A percentile compares a stretch with the other conserved stretches of the same genome.
These are phyloP conservation scores for Phalaenopsis equestris DNA, from an alignment of 106 monocot species.

Conservation along the genomic window DNA sequence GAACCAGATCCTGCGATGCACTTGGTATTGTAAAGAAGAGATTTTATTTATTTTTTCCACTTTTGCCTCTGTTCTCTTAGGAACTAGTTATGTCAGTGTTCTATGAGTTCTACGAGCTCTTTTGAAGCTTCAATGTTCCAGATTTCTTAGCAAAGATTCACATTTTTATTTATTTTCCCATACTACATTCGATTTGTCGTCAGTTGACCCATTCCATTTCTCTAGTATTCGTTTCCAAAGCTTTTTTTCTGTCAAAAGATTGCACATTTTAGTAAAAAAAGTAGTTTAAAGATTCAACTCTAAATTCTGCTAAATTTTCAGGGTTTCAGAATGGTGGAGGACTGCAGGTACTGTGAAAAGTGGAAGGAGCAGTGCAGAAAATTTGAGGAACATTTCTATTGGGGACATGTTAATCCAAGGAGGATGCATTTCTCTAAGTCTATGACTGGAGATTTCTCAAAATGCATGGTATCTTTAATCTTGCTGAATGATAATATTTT, in stretches of 20 bases:
- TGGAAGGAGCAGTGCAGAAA: slow-evolving; percentile 4
- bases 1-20: neutral
- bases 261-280: neutral
- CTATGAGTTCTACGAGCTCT: neutral
- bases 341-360: slow-evolving; percentile 6
- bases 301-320: neutral
- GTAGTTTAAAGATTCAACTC: neutral
- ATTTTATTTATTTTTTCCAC: neutral
- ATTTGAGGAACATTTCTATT: slow-evolving; percentile 12
- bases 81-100: neutral
- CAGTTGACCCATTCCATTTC: neutral
- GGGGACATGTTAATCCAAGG: slow-evolving; percentile 5
- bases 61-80: neutral
- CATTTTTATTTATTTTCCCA: no score
- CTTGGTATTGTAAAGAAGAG: neutral
- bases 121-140: neutral
- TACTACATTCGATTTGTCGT: no score
- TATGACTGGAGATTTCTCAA: slow-evolving; percentile 8
- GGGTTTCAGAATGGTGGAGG: slow-evolving; percentile 4
- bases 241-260: neutral
- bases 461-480: slow-evolving; percentile 5
- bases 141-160: neutral
- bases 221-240: neutral
- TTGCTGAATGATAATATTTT: neutral
- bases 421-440: slow-evolving; percentile 7